A percentile compares a stretch with the other conserved stretches of the same genome.
phyloP scores from a whole-genome alignment of 176 grass and related monocot genomes.

The Carex parvula region DNA sequence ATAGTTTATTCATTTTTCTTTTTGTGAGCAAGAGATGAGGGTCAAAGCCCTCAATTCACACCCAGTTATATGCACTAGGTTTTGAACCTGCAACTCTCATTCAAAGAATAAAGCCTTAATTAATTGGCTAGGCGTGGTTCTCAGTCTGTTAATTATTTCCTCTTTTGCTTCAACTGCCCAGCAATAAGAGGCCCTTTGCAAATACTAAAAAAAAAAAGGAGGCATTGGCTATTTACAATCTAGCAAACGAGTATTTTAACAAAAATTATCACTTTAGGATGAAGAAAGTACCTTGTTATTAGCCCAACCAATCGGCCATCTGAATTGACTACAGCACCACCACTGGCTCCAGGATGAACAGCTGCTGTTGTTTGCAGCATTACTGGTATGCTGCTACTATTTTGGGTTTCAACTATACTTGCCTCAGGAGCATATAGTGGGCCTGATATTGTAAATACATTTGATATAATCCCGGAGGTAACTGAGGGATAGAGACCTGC shows the following conservation, averaged over 20 bases:
- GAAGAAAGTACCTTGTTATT: constrained; percentile 63
- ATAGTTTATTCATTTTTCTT: too few species aligned
- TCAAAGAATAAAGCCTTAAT: too few species aligned
- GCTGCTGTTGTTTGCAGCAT: constrained; percentile 96
- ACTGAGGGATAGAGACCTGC: constrained; percentile 64
- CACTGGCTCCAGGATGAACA: constrained; percentile 91
- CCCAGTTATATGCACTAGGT: too few species aligned
- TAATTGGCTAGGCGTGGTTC: too few species aligned
- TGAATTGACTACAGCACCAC: constrained; percentile 70
- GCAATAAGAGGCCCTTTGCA: background rate
- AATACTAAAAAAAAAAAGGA: background rate
- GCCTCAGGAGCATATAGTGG: constrained; percentile 32
- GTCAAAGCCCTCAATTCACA: too few species aligned
- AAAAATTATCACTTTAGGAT: background rate
- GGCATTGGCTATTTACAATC: background rate
- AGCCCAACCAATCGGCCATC: constrained; percentile 75
- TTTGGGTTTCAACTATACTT: constrained; percentile 26
- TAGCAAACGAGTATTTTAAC: background rate
- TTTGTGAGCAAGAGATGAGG: too few species aligned
- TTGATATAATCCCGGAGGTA: constrained; percentile 73
- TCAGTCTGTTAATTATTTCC: background rate
- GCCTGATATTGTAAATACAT: constrained; percentile 48
- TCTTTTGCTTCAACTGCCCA: background rate
- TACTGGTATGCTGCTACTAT: constrained; percentile 41
- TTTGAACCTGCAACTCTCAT: too few species aligned